Conservation (phyloP, 169 alveolate genomes). For the Plasmodium cynomolgi region DNA sequence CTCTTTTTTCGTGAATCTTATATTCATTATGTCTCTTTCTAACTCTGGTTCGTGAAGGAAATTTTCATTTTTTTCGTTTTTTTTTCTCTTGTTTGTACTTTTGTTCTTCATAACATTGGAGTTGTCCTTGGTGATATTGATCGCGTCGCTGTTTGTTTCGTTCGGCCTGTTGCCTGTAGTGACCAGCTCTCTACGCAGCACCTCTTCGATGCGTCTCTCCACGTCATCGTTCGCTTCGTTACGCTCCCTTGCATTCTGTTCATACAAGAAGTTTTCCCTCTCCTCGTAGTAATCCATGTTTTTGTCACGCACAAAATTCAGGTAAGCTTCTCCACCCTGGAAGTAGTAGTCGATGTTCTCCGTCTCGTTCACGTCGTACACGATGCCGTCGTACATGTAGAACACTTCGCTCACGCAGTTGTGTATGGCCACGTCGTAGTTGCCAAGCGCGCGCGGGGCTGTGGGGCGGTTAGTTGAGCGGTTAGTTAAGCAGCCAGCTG, state of each 20-base stretch:
- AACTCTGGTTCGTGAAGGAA: constrained; percentile 44
- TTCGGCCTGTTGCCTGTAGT: not conserved
- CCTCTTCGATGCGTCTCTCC: not conserved
- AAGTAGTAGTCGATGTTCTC: constrained; percentile 33
- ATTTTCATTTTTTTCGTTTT: constrained; percentile 65
- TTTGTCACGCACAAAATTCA: constrained; percentile 24
- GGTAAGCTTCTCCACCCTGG: constrained; percentile 8
- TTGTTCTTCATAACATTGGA: constrained; percentile 23
- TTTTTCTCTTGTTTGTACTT: constrained; percentile 40
- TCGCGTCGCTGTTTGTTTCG: not conserved
- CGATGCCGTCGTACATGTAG: constrained; percentile 39
- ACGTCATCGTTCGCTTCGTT: not conserved
- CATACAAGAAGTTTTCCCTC: not conserved
- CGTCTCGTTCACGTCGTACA: constrained; percentile 49
- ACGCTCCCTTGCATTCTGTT: not conserved
- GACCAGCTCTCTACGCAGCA: not conserved
- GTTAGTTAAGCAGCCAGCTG: too few species aligned
- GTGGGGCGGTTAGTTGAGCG: not conserved
- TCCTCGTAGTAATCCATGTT: constrained; percentile 11
- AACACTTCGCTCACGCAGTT: constrained; percentile 50
- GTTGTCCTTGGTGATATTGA: not conserved
- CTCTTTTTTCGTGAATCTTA: constrained; percentile 28
- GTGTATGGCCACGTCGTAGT: constrained; percentile 31
- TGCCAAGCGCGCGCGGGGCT: not conserved
- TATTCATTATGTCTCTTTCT: constrained; percentile 71